These are phyloP conservation scores for Aspergillus ochraceus DNA, from an alignment of 2,329 filamentous ascomycete genomes.

Conservation along the genomic window DNA sequence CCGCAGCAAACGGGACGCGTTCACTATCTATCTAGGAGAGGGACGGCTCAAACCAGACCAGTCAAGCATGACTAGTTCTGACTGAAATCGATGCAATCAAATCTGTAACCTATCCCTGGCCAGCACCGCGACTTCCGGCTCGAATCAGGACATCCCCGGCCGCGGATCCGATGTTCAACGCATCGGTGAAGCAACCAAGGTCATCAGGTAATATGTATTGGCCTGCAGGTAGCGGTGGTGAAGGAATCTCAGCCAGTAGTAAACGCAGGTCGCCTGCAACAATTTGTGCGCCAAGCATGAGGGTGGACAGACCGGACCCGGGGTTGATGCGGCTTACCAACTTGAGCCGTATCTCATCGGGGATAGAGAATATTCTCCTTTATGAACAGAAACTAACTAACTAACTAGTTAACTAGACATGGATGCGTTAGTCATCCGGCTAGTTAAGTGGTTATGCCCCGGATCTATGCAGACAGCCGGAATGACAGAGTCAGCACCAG, in stretches of 20 bases:
- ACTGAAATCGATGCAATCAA: not conserved
- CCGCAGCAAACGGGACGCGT: not conserved
- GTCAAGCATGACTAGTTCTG: not conserved
- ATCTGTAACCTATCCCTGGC: not conserved
- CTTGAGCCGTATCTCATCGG: no score
- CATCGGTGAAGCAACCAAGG: not conserved
- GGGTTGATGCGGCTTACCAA: not conserved
- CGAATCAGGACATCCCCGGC: not conserved
- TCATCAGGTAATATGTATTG: not conserved
- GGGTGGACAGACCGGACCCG: not conserved
- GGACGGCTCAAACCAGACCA: not conserved
- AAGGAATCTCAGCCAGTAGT: not conserved
- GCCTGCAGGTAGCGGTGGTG: not conserved
- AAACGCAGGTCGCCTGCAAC: not conserved
- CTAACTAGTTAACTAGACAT: no score
- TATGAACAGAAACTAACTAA: no score
- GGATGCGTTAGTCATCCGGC: no score
- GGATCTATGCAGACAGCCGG: not conserved
- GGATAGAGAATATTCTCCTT: no score
- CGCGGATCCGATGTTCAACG: not conserved
- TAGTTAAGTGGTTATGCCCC: not conserved
- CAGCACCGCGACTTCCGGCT: not conserved
- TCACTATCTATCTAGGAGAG: not conserved
- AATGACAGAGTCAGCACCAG: not conserved
- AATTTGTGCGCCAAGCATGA: not conserved